Evolutionary conservation across 2,329 filamentous ascomycete genomes (phyloP).

Genomic region (Fusarium paranaense): DNA sequence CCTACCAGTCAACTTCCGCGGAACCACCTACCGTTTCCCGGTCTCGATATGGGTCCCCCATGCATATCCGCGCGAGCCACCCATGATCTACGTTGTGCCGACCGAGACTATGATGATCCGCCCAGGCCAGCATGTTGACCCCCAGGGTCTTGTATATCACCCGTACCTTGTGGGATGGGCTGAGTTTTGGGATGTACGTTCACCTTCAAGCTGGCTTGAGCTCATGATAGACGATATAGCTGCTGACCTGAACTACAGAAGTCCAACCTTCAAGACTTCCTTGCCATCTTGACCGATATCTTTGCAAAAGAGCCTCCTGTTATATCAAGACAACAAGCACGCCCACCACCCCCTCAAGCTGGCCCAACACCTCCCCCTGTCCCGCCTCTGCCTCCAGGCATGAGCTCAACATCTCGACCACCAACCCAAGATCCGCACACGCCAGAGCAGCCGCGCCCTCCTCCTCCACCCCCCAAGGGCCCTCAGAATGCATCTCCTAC

Average conservation of each 20-base stretch:
- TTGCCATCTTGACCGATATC: constrained; percentile 84
- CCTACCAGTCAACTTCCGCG: constrained; percentile 90
- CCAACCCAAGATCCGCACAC: constrained; percentile 49
- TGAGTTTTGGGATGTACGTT: constrained; percentile 86
- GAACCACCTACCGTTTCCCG: constrained; percentile 89
- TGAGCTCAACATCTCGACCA: constrained; percentile 56
- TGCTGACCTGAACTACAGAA: constrained; percentile 63
- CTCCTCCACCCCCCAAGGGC: constrained; percentile 68
- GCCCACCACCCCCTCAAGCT: constrained; percentile 46
- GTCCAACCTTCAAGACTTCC: constrained; percentile 84
- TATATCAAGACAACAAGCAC: constrained; percentile 74
- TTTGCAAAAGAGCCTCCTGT: constrained; percentile 97
- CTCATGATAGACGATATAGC: neutral
- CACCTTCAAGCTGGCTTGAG: neutral
- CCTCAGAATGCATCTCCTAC: constrained; percentile 49
- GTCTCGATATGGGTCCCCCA: constrained; percentile 94
- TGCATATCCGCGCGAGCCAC: constrained; percentile 86
- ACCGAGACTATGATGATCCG: constrained; percentile 89
- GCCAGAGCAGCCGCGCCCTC: constrained; percentile 52
- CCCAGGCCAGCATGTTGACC: constrained; percentile 93
- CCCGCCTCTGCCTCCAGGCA: constrained; percentile 78
- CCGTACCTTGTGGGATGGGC: constrained; percentile 93
- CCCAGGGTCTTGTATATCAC: constrained; percentile 93
- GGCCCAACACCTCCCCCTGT: constrained; percentile 70
- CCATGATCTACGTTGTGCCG: constrained; percentile 89